Evolutionary conservation across 305 asterid genomes (phyloP), one percentile per base, ranked within the genome.

Genomic region (Fraxinus nigra): DNA sequence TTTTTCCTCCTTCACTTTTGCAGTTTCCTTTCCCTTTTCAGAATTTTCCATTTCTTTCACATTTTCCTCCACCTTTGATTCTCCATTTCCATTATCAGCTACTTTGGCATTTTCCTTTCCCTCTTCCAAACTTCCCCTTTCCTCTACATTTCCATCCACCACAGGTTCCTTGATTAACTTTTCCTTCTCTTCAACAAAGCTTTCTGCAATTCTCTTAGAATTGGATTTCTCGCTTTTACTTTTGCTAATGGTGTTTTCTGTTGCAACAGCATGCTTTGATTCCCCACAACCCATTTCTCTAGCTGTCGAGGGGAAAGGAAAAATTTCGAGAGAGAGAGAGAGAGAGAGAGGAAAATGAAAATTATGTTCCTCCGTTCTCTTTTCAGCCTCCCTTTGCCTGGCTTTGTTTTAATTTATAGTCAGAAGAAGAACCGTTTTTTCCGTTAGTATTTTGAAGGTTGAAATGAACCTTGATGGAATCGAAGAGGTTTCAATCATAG

Each of bases 201-300:
- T 79, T 35, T 81, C 72, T 13, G 40, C 85, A 35, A 30, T 83
- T 37, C 76, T 88, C 82, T 65, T 78, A 76, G 92, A 84, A 63
- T 70, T 56, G 51, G 90, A 87, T 78, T 87, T 86, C 63, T 87
- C 90, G 91, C 88, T 89, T 81, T 80, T 81, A 88, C 82, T 85
- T 87, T 84, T 87, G 76, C 86, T 83, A 79, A 89, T 84, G 37
- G 92, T 83, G 79, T 85, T 84, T 22, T 80, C 88, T 18, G 93
- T 90, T 77, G 92, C 89, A 79, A 94, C 86, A n/a, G 97, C 97
- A 22, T 91, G 97, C 84, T 94, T 94, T 46, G 98, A 94, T 90
- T 92, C 89, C 35, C 97, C 98, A 85, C 98, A 93, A 78, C 96
- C 97, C 97, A 92, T 90, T 59, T 26, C 56, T 43, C 11, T 38